These are phyloP conservation scores for Phenoliferia sp. DNA, from an alignment of 1,284 basidiomycete species.

Conservation along the genomic window DNA sequence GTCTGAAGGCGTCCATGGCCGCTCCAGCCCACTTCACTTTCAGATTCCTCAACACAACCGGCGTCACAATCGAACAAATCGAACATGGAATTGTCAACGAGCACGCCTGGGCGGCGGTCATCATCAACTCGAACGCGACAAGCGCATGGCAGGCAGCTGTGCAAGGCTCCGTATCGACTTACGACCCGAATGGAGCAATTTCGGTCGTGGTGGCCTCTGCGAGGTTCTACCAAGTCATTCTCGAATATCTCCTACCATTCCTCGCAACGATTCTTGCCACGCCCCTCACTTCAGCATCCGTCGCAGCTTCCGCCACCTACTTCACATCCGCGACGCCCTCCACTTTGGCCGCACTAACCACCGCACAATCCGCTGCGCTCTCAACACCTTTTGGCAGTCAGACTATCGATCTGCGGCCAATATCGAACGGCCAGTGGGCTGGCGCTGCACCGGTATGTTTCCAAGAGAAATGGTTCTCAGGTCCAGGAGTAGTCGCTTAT, in stretches of 20 bases:
- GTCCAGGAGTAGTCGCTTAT: no score
- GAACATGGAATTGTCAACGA: constrained; percentile 32
- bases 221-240: constrained; percentile 37
- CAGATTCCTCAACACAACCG: constrained; percentile 24
- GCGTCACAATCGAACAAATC: constrained; percentile 37
- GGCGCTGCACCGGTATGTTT: constrained; percentile 22
- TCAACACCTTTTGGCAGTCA: constrained; percentile 38
- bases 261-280: constrained; percentile 9
- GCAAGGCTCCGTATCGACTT: constrained; percentile 36
- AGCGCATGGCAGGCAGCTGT: constrained; percentile 28
- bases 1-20: constrained; percentile 1
- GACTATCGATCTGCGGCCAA: constrained; percentile 37
- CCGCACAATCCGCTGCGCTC: constrained; percentile 29
- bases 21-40: constrained; percentile 35
- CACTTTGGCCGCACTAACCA: not conserved
- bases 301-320: constrained; percentile 12
- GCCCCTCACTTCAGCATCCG: constrained; percentile 29
- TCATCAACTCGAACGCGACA: constrained; percentile 35
- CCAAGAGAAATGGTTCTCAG: not conserved
- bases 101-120: constrained; percentile 31
- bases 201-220: constrained; percentile 34
- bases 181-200: constrained; percentile 35
- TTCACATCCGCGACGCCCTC: constrained; percentile 2
- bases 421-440: constrained; percentile 35
- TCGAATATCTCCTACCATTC: constrained; percentile 8